Base-by-base conservation (phyloP, 2,329 filamentous ascomycete genomes). In the Monosporascus ibericus region DNA sequence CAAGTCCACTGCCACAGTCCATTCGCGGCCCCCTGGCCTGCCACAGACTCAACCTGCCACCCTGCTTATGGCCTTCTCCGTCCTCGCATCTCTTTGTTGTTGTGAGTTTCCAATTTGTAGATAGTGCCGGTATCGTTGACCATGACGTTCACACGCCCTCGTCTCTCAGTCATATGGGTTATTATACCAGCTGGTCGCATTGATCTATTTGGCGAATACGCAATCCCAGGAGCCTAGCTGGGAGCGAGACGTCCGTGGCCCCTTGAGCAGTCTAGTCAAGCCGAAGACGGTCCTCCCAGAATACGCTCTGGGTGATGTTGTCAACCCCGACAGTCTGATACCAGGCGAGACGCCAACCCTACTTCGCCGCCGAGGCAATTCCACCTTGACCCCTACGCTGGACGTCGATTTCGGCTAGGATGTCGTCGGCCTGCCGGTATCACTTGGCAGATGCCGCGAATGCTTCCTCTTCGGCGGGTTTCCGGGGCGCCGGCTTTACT, bases 391-490 rank as follows among this genome's bases (percentile, higher is more conserved):
- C 0, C 73, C 75, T 1, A 65, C 65, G 2, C 58, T 79, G 8
- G 71, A 77, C 15, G 57, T 79, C n/a, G 76, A 79, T 57, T 79
- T 78, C 59, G 76, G 76, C 1, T 70, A 72, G 49, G 76, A 77
- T 50, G 65, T 75, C 4, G 75, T 71, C 6, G 76, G 76, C 0
- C 63, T 71, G 37, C 52, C 78, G 4, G 67, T 63, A 4, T 79
- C 40, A 66, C 6, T 78, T 79, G 53, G 68, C 65, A 1, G 70
- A 70, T 0, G 66, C 69, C 1, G 55, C 56, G 11, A 65, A 63
- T 24, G 53, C 30, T 50, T 62, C 38, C 25, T 52, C 18, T 20
- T 50, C 48, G 46, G 46, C 6, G 68, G 59, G 48, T 62, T 63
- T 27, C 75, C 69, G 0, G 75, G 75, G 0, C 59, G 79, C n/a